Conservation (phyloP, 2,329 filamentous ascomycete species). For the Penicillium janthinellum region DNA sequence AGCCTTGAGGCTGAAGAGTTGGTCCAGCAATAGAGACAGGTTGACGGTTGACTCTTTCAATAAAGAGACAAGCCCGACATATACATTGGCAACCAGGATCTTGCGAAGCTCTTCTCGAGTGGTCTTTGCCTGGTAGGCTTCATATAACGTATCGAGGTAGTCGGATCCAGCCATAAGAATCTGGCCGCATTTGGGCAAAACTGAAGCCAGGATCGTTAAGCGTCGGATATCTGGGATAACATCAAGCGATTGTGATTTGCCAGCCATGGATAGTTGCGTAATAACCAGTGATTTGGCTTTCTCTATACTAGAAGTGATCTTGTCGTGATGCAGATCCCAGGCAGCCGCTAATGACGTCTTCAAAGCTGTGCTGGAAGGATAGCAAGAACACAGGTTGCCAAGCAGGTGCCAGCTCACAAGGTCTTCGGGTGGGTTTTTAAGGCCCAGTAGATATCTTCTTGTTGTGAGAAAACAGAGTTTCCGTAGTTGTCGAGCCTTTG, state of each 20-base stretch:
- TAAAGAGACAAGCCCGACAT: conserved; percentile 72
- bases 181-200: conserved; percentile 49
- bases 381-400: conserved; percentile 66
- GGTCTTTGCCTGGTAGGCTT: conserved; percentile 55
- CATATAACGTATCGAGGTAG: conserved; percentile 73
- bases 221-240: conserved; percentile 34
- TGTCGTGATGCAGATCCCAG: conserved; percentile 42
- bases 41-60: conserved; percentile 68
- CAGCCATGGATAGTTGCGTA: conserved; percentile 29
- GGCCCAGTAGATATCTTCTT: conserved; percentile 57
- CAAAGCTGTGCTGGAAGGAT: conserved; percentile 63
- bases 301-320: conserved; percentile 40
- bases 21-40: conserved; percentile 75
- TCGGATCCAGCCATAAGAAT: conserved; percentile 83
- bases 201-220: conserved; percentile 44
- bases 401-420: conserved; percentile 69
- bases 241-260: conserved; percentile 16
- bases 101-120: conserved; percentile 62
- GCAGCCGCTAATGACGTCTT: conserved; percentile 55
- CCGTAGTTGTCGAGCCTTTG: conserved; percentile 55
- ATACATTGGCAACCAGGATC: conserved; percentile 70
- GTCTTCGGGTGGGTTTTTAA: conserved; percentile 44
- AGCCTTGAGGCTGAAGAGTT: conserved; percentile 77
- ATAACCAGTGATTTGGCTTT: conserved; percentile 39
- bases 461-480: conserved; percentile 67